phyloP scores from a whole-genome alignment of 2,329 filamentous ascomycete species.

The Sporothrix inflata region DNA sequence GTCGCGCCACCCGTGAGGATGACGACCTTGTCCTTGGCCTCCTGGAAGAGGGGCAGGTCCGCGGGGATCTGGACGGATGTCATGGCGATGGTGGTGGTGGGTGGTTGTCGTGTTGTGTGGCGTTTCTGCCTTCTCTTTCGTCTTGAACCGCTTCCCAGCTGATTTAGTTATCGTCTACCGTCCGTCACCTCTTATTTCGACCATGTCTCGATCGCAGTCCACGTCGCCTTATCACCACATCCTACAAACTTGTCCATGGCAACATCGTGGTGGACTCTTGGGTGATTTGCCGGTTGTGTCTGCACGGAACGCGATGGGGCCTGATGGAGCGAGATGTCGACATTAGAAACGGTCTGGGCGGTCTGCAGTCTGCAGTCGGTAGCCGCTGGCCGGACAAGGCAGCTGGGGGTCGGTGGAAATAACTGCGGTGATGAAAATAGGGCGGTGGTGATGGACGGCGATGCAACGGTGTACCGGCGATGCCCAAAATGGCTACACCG shows the following conservation, averaged over 20 bases:
- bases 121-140: too few species aligned
- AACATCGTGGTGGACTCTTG: constrained; percentile 12
- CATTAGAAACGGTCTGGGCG: background rate
- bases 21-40: constrained; percentile 25
- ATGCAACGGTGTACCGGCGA: constrained; percentile 2
- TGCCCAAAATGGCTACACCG: constrained; percentile 12
- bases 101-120: background rate
- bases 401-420: background rate
- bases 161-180: background rate
- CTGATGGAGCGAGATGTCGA: background rate
- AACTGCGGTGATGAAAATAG: background rate
- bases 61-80: constrained; percentile 17
- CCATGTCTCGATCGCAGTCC: background rate
- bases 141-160: too few species aligned
- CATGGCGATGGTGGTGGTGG: background rate
- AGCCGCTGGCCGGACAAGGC: too few species aligned
- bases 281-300: background rate
- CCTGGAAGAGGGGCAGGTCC: constrained; percentile 11
- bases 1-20: constrained; percentile 24
- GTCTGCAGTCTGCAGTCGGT: too few species aligned
- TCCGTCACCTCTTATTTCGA: background rate
- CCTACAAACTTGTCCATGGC: background rate
- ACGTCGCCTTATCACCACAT: background rate
- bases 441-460: background rate
- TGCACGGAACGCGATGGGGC: background rate